These are phyloP conservation scores for Rhynchosporium graminicola DNA, from an alignment of 2,329 filamentous ascomycete genomes.

Conservation along the genomic window DNA sequence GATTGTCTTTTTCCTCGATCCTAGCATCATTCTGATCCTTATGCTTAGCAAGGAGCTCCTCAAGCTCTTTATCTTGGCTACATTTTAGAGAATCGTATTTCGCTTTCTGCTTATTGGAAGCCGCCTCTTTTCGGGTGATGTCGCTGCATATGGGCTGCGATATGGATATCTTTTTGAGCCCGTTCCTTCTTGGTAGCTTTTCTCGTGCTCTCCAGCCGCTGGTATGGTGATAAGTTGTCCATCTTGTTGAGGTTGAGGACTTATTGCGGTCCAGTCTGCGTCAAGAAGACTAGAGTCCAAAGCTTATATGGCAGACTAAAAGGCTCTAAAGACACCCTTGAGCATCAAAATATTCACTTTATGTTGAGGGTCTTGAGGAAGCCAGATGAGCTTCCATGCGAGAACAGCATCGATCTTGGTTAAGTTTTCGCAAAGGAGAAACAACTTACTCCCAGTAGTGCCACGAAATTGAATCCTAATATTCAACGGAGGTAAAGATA, in stretches of 20 bases:
- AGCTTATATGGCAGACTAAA: background rate
- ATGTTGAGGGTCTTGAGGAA: too few relatives aligned
- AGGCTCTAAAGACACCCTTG: background rate
- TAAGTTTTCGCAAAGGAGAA: too few relatives aligned
- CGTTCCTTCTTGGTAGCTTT: background rate
- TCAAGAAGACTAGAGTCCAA: background rate
- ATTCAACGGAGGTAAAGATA: too few relatives aligned
- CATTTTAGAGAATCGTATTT: background rate
- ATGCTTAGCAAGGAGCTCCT: background rate
- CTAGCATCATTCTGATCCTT: background rate
- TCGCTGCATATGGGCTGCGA: background rate
- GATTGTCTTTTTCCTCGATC: too few relatives aligned
- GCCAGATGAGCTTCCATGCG: too few relatives aligned
- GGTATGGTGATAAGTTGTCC: background rate
- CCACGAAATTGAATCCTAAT: too few relatives aligned
- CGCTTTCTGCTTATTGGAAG: background rate
- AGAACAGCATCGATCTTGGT: too few relatives aligned
- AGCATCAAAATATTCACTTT: too few relatives aligned
- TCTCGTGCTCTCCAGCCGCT: background rate
- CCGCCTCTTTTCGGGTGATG: too few relatives aligned
- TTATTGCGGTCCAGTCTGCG: background rate
- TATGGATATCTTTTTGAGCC: background rate
- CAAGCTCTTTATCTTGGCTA: background rate
- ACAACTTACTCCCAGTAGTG: too few relatives aligned
- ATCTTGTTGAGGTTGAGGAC: background rate